Base-by-base conservation (phyloP, 148 eudicot species). In the Euryodendron excelsum region DNA sequence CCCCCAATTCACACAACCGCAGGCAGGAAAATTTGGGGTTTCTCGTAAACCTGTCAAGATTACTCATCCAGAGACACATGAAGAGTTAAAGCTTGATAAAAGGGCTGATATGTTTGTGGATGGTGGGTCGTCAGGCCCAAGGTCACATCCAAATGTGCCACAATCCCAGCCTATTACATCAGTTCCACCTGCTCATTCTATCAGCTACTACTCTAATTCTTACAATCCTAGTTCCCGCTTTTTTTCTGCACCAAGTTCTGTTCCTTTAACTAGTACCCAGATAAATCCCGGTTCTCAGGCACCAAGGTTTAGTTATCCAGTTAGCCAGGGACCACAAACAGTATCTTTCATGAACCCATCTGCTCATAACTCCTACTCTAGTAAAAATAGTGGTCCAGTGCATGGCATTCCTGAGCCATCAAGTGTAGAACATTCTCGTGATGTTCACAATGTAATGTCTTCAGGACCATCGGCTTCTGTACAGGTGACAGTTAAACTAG, bases 51-150 rank as follows among this genome's bases (percentile, higher is more conserved):
- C 89, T 48, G 94, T 93, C 60, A 93, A 87, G 87, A 93, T 93
- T 63, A 93, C 98, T 80, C 92, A 91, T 72, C 98, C 98, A n/a
- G 92, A 90, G 1, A 93, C 98, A 18, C 96, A 85, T 68, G 94
- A 93, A 80, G 98, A 91, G 78, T 70, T 93, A 80, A 90, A 85
- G 78, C 87, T 91, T 45, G 93, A 87, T 72, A 84, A 79, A 52
- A 88, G 79, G 83, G 36, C 74, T 10, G 82, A 80, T 74, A 56
- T 63, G 14, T 41, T 13, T 34, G 18, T 69, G 55, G 89, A 86
- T 76, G 78, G 79, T 58, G 89, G 85, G 8, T 78, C 90, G 9
- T 76, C 90, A 15, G 83, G 77, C 27, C 78, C 87, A 18, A 85
- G 88, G 80, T 76, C 86, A n/a, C 87, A 84, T 64, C 80, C 81